Evolutionary conservation across 1,284 basidiomycete species (phyloP), one percentile per base, ranked within the genome.

Genomic region (Rhizoctonia solani): DNA sequence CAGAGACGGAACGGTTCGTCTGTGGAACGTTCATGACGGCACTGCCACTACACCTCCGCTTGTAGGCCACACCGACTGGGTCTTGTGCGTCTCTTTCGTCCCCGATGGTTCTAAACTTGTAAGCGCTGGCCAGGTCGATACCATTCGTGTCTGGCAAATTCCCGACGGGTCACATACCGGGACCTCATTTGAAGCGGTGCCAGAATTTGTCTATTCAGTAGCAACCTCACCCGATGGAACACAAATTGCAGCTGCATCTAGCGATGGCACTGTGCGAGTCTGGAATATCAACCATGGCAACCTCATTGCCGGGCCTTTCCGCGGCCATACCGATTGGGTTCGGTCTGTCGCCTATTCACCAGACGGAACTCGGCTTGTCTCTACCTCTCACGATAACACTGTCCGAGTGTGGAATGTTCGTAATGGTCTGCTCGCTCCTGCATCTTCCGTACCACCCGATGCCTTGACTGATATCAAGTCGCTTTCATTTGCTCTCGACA

Each of bases 141-240:
- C 32, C 32, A 34, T 34, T 34, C 32, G 32, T 11, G 32, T 34
- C 32, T 34, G 32, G 32, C 4, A 11, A 4, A 34, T 34, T 4
- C 32, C 11, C 4, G 32, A 34, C 11, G 32, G 32, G 11, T 34
- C 32, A 4, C 11, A 11, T 34, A 11, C 11, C 32, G 32, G n/a
- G n/a, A n/a, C n/a, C n/a, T n/a, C n/a, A n/a, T n/a, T n/a, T n/a
- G n/a, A n/a, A n/a, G n/a, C n/a, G n/a, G n/a, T n/a, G n/a, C n/a
- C n/a, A n/a, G n/a, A n/a, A n/a, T 11, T 34, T 4, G 65, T 69
- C 39, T 23, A 3, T 11, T 55, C 54, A 5, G n/a, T 56, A 13
- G 32, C 52, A 25, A 30, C 16, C n/a, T 67, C 65, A 3, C 65
- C 53, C 1, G 66, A 67, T 27, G 54, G 46, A 11, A 49, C 46